Evolutionary conservation across 345 rosid species (phyloP), one percentile per base, ranked within the genome.

Genomic region (Populus pruinosa): DNA sequence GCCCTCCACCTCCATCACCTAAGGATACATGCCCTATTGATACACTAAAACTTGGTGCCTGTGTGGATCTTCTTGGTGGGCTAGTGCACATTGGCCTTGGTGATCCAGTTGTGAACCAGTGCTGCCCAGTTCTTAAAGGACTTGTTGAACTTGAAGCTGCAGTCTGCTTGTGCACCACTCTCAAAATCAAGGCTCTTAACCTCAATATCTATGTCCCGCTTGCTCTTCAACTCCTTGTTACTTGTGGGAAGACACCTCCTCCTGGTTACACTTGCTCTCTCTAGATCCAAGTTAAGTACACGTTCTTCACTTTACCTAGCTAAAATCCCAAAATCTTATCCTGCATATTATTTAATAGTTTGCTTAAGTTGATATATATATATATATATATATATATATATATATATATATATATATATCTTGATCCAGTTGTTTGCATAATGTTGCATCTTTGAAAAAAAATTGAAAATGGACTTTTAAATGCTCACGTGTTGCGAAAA

Each of bases 231-330:
- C 98, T 96, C 43, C 97, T 96, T 55, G 47, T 93, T 68, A 85
- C 96, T 29, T 96, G 99, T 80, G 99, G 99, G 47, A 96, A 96
- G 90, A 88, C 91, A 39, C 98, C 97, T 27, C 99, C 99, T 84
- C 90, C 99, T 31, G 98, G 98, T 66, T 96, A 83, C 93, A 96
- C 98, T 67, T 96, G 99, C 86, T 50, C 97, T 78, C 80, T 96
- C 79, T 92, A 86, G 82, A 76, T 74, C 80, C 61, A 65, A 75
- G 87, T 79, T 75, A 65, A 75, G 75, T 69, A 18, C 17, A 13
- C 62, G 21, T 35, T 3, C 38, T 6, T 17, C 43, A 67, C 25
- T 9, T 29, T 67, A 59, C 64, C 29, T n/a, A 4, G 25, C 62
- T n/a, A n/a, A 59, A n/a, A n/a, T n/a, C 64, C 11, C 64, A 59